Evolutionary conservation across 2,329 filamentous ascomycete species (phyloP).

Genomic region (Pezicula carpinea): DNA sequence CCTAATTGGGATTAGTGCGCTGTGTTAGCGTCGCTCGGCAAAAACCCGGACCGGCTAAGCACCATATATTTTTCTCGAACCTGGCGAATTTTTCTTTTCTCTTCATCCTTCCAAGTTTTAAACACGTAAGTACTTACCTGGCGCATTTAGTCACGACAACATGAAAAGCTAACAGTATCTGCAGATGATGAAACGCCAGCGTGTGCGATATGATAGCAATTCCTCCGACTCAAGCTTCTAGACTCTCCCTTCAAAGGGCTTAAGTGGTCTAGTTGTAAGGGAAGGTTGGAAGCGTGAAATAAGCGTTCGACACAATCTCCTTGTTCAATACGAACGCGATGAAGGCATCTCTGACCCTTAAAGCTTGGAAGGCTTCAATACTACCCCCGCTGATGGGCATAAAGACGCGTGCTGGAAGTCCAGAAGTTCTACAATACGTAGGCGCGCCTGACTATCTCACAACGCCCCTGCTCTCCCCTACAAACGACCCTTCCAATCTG

Average conservation of each 20-base stretch:
- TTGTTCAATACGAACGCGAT: constrained; percentile 98
- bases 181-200: constrained; percentile 99
- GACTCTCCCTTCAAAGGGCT: constrained; percentile 88
- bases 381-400: neutral
- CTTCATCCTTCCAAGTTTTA: constrained; percentile 99
- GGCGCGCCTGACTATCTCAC: no score
- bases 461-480: no score
- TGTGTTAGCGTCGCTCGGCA: constrained; percentile 6
- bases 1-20: constrained; percentile 19
- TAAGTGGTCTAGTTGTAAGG: constrained; percentile 74
- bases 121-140: constrained; percentile 65
- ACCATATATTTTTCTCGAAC: constrained; percentile 26
- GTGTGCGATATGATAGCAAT: constrained; percentile 87
- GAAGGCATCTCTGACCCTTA: constrained; percentile 87
- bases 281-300: constrained; percentile 79
- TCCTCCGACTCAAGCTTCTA: constrained; percentile 57
- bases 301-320: constrained; percentile 98
- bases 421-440: neutral
- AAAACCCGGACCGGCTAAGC: constrained; percentile 7
- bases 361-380: constrained; percentile 47
- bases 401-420: neutral
- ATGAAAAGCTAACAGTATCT: constrained; percentile 11
- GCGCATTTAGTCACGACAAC: constrained; percentile 1
- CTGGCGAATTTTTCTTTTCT: constrained; percentile 42
- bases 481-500: no score